These are phyloP conservation scores for Pleurotus ostreatus DNA, from an alignment of 768 basidiomycete species.

Conservation along the genomic window DNA sequence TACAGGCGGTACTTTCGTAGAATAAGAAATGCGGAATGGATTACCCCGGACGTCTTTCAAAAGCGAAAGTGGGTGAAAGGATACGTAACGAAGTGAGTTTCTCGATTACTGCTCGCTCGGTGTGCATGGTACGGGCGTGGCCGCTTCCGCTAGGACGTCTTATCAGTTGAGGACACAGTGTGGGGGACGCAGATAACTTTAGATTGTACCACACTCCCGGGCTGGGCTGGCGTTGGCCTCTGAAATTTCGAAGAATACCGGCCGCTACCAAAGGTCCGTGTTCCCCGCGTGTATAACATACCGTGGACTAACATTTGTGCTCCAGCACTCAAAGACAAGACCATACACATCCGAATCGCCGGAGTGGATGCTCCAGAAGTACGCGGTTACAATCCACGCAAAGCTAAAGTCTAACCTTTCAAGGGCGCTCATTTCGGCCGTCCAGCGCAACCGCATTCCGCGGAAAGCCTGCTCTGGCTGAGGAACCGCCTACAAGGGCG, in stretches of 20 bases:
- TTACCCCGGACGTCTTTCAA: conserved; percentile 59
- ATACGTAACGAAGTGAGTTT: conserved; percentile 67
- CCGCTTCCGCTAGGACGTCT: not conserved
- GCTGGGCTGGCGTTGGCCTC: conserved; percentile 68
- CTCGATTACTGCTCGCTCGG: not conserved
- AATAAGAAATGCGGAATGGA: conserved; percentile 61
- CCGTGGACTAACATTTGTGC: not conserved
- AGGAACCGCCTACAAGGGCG: conserved; percentile 51
- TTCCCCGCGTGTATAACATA: not conserved
- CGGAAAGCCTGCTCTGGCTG: conserved; percentile 77
- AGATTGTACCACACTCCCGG: conserved; percentile 83
- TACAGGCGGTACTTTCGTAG: conserved; percentile 55
- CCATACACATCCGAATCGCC: conserved; percentile 83
- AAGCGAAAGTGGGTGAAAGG: conserved; percentile 72
- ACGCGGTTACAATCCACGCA: conserved; percentile 8
- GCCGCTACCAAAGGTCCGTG: conserved; percentile 47
- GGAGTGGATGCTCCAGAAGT: conserved; percentile 95
- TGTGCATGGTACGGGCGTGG: not conserved
- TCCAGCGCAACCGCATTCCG: conserved; percentile 66
- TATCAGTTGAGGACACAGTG: conserved; percentile 34
- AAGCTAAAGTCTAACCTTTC: not conserved
- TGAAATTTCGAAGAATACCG: conserved; percentile 68
- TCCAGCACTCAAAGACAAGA: conserved; percentile 72
- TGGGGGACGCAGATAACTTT: conserved; percentile 88
- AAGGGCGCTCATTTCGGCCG: conserved; percentile 85